Evolutionary conservation across 225 moss, liverwort and hornwort genomes (phyloP).

Genomic region (Thuidium tamariscinum): DNA sequence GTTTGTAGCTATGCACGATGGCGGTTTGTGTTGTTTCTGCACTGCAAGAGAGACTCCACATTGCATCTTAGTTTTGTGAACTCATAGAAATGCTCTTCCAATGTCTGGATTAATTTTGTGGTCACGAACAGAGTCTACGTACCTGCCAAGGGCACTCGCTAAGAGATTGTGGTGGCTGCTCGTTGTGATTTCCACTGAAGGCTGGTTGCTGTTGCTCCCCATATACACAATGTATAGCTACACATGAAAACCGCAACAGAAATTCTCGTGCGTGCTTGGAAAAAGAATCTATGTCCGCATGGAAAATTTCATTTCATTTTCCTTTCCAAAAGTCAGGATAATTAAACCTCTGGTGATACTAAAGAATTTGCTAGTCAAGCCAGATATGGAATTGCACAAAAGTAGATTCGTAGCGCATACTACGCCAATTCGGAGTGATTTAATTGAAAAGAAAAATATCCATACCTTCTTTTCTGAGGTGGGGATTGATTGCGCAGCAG

Average conservation of each 20-base stretch:
- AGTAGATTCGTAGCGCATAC: not conserved
- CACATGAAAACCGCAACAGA: not conserved
- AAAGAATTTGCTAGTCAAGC: not conserved
- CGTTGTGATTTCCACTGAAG: not conserved
- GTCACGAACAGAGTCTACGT: not conserved
- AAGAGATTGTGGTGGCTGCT: conserved; percentile 17
- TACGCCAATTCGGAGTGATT: not conserved
- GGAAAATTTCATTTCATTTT: not conserved
- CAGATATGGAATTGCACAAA: not conserved
- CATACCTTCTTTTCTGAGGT: conserved; percentile 13
- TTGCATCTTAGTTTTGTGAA: not conserved
- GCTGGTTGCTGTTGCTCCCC: conserved; percentile 19
- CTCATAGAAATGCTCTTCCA: not conserved
- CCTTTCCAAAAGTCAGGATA: not conserved
- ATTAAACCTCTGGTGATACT: not conserved
- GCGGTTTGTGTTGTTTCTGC: not conserved
- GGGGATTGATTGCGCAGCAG: not conserved
- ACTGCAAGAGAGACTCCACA: not conserved
- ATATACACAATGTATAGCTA: conserved; percentile 41
- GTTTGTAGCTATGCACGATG: conserved; percentile 27
- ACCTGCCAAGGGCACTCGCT: conserved; percentile 27
- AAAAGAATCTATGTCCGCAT: not conserved
- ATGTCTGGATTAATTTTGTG: not conserved
- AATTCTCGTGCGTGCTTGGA: not conserved
- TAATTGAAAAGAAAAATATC: no score